Base-by-base conservation (phyloP, 805 yeast genomes). In the Saturnispora bothae region DNA sequence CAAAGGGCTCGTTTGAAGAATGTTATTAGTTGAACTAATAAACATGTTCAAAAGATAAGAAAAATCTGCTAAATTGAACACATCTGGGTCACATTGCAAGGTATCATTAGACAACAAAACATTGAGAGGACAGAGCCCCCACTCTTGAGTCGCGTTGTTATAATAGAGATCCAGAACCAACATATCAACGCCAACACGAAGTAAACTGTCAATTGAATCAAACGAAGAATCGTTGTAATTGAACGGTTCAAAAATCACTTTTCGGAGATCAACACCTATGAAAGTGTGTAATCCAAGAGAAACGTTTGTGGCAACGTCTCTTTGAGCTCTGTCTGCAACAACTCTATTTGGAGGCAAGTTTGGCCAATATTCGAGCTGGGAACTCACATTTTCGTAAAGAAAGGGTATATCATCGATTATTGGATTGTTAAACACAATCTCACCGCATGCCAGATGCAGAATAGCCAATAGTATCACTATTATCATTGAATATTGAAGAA, bases 91-190 rank as follows among this genome's bases (percentile, higher is more conserved):
- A 38, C 58, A 53, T 15, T 25, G 16, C 2, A 12, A 9, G 12
- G 28, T 26, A 1, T 28, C n/a, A 5, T 13, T 28, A n/a, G 5
- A 14, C 4, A 15, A 9, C 13, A 45, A 8, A 15, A 26, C 26
- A 12, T 29, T 19, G 4, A 30, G 21, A 3, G 82, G 79, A 46
- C 83, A 76, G 3, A 76, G 52, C 45, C 75, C 78, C 73, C 81
- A 76, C 40, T 56, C 59, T 8, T 42, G 36, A 3, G 64, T 56
- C 30, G 57, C 47, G 35, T 69, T 71, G 48, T 71, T 72, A 65
- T 73, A 70, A 52, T 76, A 77, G 20, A 78, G 39, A 48, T 80
- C 83, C 4, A 77, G 36, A 38, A 61, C 55, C n/a, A 75, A 51
- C 0, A 65, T 53, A 37, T 66, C 68, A 1, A 67, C 57, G 0